Conservation (phyloP, 2,329 filamentous ascomycete species). For the Lachnellula occidentalis region DNA sequence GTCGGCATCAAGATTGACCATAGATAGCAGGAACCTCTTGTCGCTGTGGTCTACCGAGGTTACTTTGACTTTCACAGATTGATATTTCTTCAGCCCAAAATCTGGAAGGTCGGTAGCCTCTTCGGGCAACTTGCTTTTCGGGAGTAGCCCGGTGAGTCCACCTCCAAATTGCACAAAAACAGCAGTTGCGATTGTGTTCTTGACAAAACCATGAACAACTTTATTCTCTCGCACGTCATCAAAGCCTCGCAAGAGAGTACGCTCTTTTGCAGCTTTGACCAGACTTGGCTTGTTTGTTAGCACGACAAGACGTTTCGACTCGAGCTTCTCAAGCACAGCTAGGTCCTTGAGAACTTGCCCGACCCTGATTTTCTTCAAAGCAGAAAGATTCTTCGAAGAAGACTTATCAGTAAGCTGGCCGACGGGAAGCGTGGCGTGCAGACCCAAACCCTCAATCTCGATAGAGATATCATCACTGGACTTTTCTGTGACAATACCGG, state of each 20-base stretch:
- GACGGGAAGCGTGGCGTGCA: slow-evolving; percentile 72
- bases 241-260: slow-evolving; percentile 65
- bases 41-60: slow-evolving; percentile 65
- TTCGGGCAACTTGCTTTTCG: slow-evolving; percentile 70
- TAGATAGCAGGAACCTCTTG: slow-evolving; percentile 62
- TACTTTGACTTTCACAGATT: slow-evolving; percentile 70
- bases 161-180: slow-evolving; percentile 86
- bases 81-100: slow-evolving; percentile 73
- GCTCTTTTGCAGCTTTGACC: slow-evolving; percentile 66
- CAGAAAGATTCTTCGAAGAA: slow-evolving; percentile 67
- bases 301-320: slow-evolving; percentile 67
- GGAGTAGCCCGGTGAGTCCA: slow-evolving; percentile 70
- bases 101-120: slow-evolving; percentile 62
- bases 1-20: slow-evolving; percentile 47
- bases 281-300: slow-evolving; percentile 81
- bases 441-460: slow-evolving; percentile 65
- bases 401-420: slow-evolving; percentile 84
- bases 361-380: slow-evolving; percentile 74
- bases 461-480: slow-evolving; percentile 70
- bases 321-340: slow-evolving; percentile 81
- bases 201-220: slow-evolving; percentile 71
- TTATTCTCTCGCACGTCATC: slow-evolving; percentile 66
- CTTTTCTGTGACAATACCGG: slow-evolving; percentile 76
- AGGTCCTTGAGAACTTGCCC: slow-evolving; percentile 78
- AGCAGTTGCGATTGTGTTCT: slow-evolving; percentile 74